These are phyloP conservation scores for Parasitella parasitica DNA, from an alignment of 371 early-diverging fungal species.

Conservation along the genomic window DNA sequence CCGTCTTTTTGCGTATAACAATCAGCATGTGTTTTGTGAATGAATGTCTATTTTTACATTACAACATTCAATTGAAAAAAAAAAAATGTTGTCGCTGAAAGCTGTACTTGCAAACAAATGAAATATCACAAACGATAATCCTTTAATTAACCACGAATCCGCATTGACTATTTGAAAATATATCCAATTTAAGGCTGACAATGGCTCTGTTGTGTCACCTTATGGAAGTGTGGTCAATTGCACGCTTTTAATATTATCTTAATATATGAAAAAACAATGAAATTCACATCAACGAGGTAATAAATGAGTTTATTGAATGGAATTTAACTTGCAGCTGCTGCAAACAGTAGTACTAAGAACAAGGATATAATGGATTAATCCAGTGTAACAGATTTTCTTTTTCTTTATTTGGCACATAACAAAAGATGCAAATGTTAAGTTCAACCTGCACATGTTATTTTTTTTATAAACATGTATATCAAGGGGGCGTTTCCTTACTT, in stretches of 20 bases:
- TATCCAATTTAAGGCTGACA: neutral
- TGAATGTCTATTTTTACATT: neutral
- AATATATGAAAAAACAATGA: neutral
- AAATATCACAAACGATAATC: neutral
- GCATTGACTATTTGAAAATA: neutral
- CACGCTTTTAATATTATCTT: neutral
- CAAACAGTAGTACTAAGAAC: neutral
- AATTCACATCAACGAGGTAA: neutral
- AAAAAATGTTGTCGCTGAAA: neutral
- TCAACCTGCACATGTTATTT: too few species aligned
- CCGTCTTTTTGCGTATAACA: neutral
- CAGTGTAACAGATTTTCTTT: neutral
- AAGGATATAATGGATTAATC: neutral
- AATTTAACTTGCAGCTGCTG: neutral
- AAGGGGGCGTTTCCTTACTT: neutral
- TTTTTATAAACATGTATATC: too few species aligned
- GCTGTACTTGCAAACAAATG: neutral
- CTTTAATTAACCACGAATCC: neutral
- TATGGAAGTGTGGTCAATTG: neutral
- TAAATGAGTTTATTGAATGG: neutral
- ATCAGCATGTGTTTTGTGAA: neutral
- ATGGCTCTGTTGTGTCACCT: neutral
- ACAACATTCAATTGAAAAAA: neutral
- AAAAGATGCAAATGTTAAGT: too few species aligned
- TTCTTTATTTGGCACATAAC: neutral